A percentile compares a stretch with the other conserved stretches of the same genome.
phyloP scores from a whole-genome alignment of 2,329 filamentous ascomycete genomes.

The Monilinia laxa region DNA sequence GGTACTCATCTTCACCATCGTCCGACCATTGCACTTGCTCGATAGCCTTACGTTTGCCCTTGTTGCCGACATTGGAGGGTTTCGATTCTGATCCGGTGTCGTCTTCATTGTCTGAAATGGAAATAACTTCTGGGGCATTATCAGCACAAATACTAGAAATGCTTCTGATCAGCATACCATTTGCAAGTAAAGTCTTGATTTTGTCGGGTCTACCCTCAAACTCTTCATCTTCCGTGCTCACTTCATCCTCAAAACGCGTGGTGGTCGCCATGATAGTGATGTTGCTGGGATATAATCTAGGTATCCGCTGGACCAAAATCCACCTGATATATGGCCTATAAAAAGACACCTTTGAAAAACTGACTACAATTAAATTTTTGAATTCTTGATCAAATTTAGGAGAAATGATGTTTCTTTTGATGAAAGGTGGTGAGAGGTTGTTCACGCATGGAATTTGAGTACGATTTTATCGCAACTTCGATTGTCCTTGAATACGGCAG shows the following conservation, averaged over 20 bases:
- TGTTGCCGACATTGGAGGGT: slow-evolving; percentile 26
- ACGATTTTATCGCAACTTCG: neutral
- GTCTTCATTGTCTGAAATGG: slow-evolving; percentile 25
- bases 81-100: slow-evolving; percentile 30
- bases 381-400: neutral
- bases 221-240: slow-evolving; percentile 1
- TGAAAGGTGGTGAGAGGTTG: neutral
- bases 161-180: neutral
- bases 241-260: neutral
- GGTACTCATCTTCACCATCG: slow-evolving; percentile 53
- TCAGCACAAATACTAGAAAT: slow-evolving; percentile 21
- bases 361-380: neutral
- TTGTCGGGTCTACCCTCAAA: slow-evolving; percentile 11
- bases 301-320: neutral
- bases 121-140: slow-evolving; percentile 29
- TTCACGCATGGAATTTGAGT: neutral
- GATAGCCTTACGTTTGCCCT: slow-evolving; percentile 34
- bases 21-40: slow-evolving; percentile 51
- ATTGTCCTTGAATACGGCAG: neutral
- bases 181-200: slow-evolving; percentile 3
- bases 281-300: neutral
- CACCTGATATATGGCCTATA: neutral
- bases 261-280: neutral
- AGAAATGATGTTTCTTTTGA: neutral
- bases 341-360: too few relatives aligned